A percentile compares a stretch with the other conserved stretches of the same genome.
phyloP scores from a whole-genome alignment of 768 basidiomycete genomes.

The Mycena filopes region DNA sequence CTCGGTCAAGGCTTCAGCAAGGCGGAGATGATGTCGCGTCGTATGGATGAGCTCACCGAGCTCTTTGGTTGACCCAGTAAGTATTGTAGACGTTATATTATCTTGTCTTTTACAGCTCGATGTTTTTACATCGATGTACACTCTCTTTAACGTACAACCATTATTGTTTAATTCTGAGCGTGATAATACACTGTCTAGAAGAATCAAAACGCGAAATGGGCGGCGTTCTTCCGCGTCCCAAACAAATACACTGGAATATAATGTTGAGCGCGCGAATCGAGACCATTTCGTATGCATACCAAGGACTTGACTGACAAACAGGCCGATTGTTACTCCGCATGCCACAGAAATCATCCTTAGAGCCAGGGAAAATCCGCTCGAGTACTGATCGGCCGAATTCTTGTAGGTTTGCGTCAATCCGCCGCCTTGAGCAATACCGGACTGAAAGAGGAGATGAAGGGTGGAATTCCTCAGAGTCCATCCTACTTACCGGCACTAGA shows the following conservation, averaged over 20 bases:
- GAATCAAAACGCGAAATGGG: constrained; percentile 77
- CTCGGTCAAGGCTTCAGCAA: constrained; percentile 89
- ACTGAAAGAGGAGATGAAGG: constrained; percentile 53
- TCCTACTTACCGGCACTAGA: constrained; percentile 78
- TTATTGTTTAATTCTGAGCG: constrained; percentile 22
- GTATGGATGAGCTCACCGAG: constrained; percentile 88
- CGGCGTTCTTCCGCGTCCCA: constrained; percentile 76
- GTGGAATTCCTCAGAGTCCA: not conserved
- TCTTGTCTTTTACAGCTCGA: constrained; percentile 36
- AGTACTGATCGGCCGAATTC: constrained; percentile 75
- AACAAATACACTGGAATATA: constrained; percentile 69
- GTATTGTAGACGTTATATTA: constrained; percentile 43
- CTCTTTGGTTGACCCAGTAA: constrained; percentile 62
- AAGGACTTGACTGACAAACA: constrained; percentile 83
- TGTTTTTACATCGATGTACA: constrained; percentile 23
- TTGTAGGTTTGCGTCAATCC: constrained; percentile 71
- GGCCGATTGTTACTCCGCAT: constrained; percentile 80
- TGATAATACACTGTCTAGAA: constrained; percentile 12
- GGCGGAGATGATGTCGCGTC: constrained; percentile 85
- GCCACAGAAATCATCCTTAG: constrained; percentile 87
- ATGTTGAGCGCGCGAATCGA: too few species aligned
- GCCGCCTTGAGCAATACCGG: constrained; percentile 80
- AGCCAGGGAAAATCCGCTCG: constrained; percentile 81
- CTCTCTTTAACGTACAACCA: constrained; percentile 32
- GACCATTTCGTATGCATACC: constrained; percentile 41